These are phyloP conservation scores for Tolypocladium amazonense DNA, from an alignment of 2,329 filamentous ascomycete genomes.

Conservation along the genomic window DNA sequence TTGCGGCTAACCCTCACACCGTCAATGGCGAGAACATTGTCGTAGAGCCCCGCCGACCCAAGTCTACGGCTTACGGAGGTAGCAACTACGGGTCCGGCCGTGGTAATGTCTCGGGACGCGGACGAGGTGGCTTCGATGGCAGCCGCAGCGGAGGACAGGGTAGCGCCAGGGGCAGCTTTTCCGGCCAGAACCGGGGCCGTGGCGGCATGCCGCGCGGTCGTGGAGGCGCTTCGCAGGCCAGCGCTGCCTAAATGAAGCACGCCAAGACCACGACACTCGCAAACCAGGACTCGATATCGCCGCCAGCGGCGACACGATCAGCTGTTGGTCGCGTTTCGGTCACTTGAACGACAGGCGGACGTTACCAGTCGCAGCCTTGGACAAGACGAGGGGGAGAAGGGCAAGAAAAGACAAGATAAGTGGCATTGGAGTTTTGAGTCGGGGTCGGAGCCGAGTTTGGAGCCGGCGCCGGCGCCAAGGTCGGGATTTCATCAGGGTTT, in stretches of 20 bases:
- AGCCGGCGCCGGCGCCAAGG: slow-evolving; percentile 9
- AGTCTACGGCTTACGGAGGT: slow-evolving; percentile 59
- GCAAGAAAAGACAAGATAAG: neutral
- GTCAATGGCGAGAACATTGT: slow-evolving; percentile 74
- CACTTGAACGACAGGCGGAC: neutral
- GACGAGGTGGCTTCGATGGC: slow-evolving; percentile 55
- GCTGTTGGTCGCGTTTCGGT: neutral
- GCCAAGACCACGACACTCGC: slow-evolving; percentile 1
- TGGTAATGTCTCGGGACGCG: slow-evolving; percentile 49
- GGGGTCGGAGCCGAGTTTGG: slow-evolving; percentile 21
- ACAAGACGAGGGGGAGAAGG: neutral
- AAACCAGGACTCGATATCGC: neutral
- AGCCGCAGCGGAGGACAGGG: slow-evolving; percentile 50
- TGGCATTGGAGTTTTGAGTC: slow-evolving; percentile 18
- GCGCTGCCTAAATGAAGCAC: slow-evolving; percentile 33
- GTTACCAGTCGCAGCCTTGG: neutral
- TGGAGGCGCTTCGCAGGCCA: slow-evolving; percentile 40
- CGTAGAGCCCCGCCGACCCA: slow-evolving; percentile 82
- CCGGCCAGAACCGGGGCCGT: slow-evolving; percentile 54
- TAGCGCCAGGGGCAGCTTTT: slow-evolving; percentile 57
- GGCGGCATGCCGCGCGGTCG: slow-evolving; percentile 56
- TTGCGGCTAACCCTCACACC: slow-evolving; percentile 73
- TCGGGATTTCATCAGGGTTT: slow-evolving; percentile 9
- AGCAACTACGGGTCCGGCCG: slow-evolving; percentile 54
- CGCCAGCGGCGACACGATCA: neutral